Evolutionary conservation across 495 filamentous ascomycete species (phyloP).

Genomic region (Penicillium waksmanii): DNA sequence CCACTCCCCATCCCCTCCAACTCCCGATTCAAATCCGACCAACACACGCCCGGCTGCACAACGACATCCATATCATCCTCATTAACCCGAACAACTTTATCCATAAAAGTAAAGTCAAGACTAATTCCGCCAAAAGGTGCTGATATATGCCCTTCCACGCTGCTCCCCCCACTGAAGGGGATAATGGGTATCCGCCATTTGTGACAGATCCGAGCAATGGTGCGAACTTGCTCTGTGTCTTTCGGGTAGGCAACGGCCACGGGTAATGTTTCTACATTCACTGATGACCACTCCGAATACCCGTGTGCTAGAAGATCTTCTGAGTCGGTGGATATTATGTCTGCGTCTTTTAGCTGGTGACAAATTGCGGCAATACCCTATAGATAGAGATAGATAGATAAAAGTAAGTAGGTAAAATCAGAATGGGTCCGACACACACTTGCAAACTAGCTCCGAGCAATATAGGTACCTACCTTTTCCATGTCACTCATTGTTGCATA

Average conservation of each 20-base stretch:
- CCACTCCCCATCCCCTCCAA: constrained; percentile 63
- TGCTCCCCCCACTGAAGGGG: constrained; percentile 85
- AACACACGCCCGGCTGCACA: constrained; percentile 85
- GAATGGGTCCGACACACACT: no score
- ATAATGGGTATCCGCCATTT: constrained; percentile 83
- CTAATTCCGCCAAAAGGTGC: constrained; percentile 83
- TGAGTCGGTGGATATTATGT: constrained; percentile 53
- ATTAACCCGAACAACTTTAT: constrained; percentile 76
- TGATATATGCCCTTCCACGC: constrained; percentile 86
- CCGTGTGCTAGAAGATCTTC: constrained; percentile 82
- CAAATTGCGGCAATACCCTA: no score
- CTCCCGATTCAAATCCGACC: constrained; percentile 84
- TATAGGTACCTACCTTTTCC: no score
- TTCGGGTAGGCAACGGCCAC: constrained; percentile 81
- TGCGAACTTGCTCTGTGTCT: constrained; percentile 76
- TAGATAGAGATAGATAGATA: no score
- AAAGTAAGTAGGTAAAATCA: no score
- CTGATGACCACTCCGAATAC: constrained; percentile 87
- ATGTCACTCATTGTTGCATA: no score
- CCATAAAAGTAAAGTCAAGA: constrained; percentile 88
- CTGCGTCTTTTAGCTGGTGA: constrained; percentile 8
- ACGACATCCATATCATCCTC: constrained; percentile 90
- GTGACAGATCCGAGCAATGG: constrained; percentile 79
- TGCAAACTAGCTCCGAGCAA: no score
- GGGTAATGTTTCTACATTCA: constrained; percentile 75